These are phyloP conservation scores for Candida maesae DNA, from an alignment of 805 yeast genomes.

Conservation along the genomic window DNA sequence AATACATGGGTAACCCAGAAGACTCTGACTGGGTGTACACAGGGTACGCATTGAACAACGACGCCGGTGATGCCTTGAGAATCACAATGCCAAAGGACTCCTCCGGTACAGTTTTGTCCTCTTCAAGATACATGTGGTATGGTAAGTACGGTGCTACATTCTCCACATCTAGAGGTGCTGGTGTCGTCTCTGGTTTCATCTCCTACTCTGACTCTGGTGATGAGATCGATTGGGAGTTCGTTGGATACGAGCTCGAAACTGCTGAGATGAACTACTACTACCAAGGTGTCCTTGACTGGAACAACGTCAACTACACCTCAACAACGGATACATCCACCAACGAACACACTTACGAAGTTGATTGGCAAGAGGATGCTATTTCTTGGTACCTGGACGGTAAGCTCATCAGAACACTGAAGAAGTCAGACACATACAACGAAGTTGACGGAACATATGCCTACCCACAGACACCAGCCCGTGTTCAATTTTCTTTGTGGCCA, in stretches of 20 bases:
- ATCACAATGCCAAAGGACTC: constrained; percentile 79
- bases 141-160: constrained; percentile 71
- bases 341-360: constrained; percentile 73
- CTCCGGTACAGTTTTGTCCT: constrained; percentile 76
- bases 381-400: constrained; percentile 74
- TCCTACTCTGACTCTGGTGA: constrained; percentile 81
- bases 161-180: constrained; percentile 70
- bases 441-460: constrained; percentile 55
- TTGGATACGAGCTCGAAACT: constrained; percentile 63
- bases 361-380: constrained; percentile 73
- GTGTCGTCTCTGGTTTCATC: constrained; percentile 86
- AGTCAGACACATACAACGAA: constrained; percentile 54
- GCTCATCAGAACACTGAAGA: constrained; percentile 60
- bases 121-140: constrained; percentile 81
- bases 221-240: constrained; percentile 85
- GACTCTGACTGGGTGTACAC: constrained; percentile 63
- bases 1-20: constrained; percentile 63
- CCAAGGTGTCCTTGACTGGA: constrained; percentile 67
- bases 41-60: constrained; percentile 53
- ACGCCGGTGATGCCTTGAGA: constrained; percentile 52
- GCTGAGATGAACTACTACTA: constrained; percentile 81
- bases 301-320: constrained; percentile 46
- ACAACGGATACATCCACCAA: constrained; percentile 53
- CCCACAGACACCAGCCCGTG: constrained; percentile 74
- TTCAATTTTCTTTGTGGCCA: constrained; percentile 77